Conservation (phyloP, 2,329 filamentous ascomycete genomes). For the Arachnomyces sp. region DNA sequence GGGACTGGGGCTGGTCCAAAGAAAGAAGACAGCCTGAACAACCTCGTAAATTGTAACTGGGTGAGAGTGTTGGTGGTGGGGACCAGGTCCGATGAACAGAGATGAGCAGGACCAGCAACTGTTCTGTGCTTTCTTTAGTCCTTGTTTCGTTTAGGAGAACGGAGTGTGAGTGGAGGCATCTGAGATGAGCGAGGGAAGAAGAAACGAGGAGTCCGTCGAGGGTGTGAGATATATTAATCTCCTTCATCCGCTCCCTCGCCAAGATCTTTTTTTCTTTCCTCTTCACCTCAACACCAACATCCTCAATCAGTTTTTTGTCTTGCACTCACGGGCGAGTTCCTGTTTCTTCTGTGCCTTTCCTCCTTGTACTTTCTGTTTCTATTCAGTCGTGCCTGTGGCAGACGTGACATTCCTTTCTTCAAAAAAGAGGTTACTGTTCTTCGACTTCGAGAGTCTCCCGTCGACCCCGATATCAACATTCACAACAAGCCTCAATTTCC, state of each 20-base stretch:
- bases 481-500: too few relatives aligned
- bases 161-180: not conserved
- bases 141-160: too few relatives aligned
- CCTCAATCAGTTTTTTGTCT: constrained; percentile 17
- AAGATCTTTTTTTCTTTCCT: constrained; percentile 9
- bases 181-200: not conserved
- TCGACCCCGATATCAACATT: too few relatives aligned
- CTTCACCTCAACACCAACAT: constrained; percentile 14
- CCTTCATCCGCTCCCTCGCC: not conserved
- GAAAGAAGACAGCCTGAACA: too few relatives aligned
- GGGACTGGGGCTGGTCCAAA: too few relatives aligned
- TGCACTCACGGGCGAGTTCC: constrained; percentile 27
- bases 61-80: too few relatives aligned
- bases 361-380: constrained; percentile 14
- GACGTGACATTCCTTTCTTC: constrained; percentile 18
- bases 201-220: not conserved
- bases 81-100: too few relatives aligned
- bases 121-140: too few relatives aligned
- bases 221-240: constrained; percentile 5
- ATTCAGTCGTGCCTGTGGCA: constrained; percentile 24
- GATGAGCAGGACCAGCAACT: too few relatives aligned
- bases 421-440: constrained; percentile 1
- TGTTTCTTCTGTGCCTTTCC: constrained; percentile 24
- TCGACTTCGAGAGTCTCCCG: not conserved
- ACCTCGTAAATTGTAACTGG: too few relatives aligned